A percentile compares a stretch with the other conserved stretches of the same genome.
Conservation (phyloP, 2,329 filamentous ascomycete species). For the Xenosphaeropsis pyriputrescens region DNA sequence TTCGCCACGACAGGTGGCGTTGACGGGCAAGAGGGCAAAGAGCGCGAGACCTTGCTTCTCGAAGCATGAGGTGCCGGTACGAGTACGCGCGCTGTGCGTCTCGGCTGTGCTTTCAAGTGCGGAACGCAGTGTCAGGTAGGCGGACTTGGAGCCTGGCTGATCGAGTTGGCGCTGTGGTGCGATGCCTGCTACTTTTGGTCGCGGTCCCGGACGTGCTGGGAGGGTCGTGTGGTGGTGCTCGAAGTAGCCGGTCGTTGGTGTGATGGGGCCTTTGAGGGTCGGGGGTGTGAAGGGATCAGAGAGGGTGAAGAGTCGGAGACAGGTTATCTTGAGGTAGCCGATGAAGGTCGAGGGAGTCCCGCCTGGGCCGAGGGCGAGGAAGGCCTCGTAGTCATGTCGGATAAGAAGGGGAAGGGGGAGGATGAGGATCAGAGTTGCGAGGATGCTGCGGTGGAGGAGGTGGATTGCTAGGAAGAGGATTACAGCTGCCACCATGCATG, state of each 20-base stretch:
- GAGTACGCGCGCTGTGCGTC: conserved; percentile 30
- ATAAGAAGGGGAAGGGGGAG: conserved; percentile 31
- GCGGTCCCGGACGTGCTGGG: conserved; percentile 43
- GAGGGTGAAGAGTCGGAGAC: conserved; percentile 57
- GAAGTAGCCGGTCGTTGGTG: conserved; percentile 45
- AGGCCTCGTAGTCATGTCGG: conserved; percentile 61
- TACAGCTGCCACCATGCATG: conserved; percentile 30
- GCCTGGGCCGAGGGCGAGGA: conserved; percentile 64
- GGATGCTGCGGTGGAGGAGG: conserved; percentile 29
- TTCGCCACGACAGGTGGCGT: conserved; percentile 64
- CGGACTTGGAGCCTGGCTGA: conserved; percentile 40
- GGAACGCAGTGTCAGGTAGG: conserved; percentile 38
- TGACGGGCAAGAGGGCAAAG: conserved; percentile 51
- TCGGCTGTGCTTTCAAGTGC: conserved; percentile 36
- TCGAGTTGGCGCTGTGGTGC: conserved; percentile 69
- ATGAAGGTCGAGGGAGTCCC: conserved; percentile 61
- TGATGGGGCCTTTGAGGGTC: conserved; percentile 29
- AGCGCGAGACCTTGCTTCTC: conserved; percentile 72
- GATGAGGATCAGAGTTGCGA: conserved; percentile 33
- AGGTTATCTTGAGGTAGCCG: conserved; percentile 62
- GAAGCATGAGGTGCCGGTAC: conserved; percentile 57
- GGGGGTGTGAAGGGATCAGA: conserved; percentile 53
- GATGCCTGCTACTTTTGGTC: conserved; percentile 59
- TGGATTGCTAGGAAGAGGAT: conserved; percentile 36
- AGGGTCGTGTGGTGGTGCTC: conserved; percentile 25